Evolutionary conservation across 2,329 filamentous ascomycete genomes (phyloP).

Genomic region (Colletotrichum sp.): DNA sequence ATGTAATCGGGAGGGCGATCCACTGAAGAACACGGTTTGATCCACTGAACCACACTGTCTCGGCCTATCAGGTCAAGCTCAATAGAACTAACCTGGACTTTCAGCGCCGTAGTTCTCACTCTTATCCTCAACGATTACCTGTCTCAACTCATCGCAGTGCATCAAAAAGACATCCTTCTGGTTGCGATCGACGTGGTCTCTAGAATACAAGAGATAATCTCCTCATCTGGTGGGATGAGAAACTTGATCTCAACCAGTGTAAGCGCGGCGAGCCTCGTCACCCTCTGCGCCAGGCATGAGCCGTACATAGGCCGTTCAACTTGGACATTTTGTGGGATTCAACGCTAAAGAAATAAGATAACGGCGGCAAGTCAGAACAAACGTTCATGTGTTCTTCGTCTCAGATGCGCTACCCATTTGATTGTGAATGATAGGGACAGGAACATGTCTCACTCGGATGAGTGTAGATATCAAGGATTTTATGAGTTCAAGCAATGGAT

Average conservation of each 20-base stretch:
- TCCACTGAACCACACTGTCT: not conserved
- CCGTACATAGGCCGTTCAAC: not conserved
- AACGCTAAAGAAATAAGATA: not conserved
- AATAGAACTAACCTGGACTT: not conserved
- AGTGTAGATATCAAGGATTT: not conserved
- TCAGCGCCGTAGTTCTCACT: not conserved
- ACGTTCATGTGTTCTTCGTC: not conserved
- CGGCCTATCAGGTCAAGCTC: not conserved
- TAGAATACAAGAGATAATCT: not conserved
- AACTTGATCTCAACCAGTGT: not conserved
- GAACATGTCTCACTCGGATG: not conserved
- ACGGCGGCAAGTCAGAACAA: not conserved
- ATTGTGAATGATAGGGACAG: not conserved
- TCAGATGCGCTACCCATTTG: not conserved
- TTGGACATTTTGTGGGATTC: not conserved
- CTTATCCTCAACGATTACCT: not conserved
- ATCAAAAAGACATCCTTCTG: not conserved
- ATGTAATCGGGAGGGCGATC: not conserved
- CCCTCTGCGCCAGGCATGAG: accelerated
- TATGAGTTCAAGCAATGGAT: not conserved
- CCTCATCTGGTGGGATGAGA: not conserved
- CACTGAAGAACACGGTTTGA: not conserved
- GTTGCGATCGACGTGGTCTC: not conserved
- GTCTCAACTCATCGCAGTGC: not conserved
- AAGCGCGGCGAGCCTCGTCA: not conserved